Percentiles rank a stretch among this genome's conserved stretches.
These are phyloP conservation scores for Kingdonia uniflora DNA, from an alignment of 164 flowering plant species.

Conservation along the genomic window DNA sequence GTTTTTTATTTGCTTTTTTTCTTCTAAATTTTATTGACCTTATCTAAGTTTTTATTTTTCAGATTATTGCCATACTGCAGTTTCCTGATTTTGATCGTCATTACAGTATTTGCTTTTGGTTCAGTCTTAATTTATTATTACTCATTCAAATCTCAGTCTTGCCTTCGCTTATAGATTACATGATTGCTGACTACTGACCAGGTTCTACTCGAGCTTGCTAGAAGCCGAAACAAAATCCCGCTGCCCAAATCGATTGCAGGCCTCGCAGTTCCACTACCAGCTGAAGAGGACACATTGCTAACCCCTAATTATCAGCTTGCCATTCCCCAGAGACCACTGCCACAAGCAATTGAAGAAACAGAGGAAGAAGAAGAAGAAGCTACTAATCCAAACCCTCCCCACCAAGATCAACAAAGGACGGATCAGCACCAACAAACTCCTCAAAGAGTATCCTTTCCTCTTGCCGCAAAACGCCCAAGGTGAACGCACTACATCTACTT, in stretches of 20 bases:
- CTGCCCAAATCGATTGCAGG: slow-evolving; percentile 62
- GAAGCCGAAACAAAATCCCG: slow-evolving; percentile 63
- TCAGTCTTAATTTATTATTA: too few relatives aligned
- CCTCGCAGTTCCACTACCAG: slow-evolving; percentile 66
- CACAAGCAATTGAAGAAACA: slow-evolving; percentile 44
- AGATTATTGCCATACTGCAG: too few relatives aligned
- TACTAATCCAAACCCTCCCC: slow-evolving; percentile 33
- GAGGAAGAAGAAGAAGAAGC: slow-evolving; percentile 77
- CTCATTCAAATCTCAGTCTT: too few relatives aligned
- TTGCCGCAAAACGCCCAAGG: slow-evolving; percentile 50
- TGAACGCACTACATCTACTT: too few relatives aligned
- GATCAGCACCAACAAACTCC: slow-evolving; percentile 41
- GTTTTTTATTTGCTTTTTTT: too few relatives aligned
- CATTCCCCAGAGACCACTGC: slow-evolving; percentile 47
- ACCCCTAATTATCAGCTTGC: slow-evolving; percentile 86
- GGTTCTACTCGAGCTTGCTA: slow-evolving; percentile 67
- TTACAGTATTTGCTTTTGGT: too few relatives aligned
- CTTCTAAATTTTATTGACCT: too few relatives aligned
- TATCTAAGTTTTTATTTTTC: too few relatives aligned
- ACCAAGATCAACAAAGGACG: too few relatives aligned
- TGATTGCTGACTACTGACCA: slow-evolving; percentile 8
- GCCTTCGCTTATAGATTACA: too few relatives aligned
- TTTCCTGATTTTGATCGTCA: too few relatives aligned
- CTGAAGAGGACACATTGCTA: slow-evolving; percentile 73
- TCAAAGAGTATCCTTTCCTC: slow-evolving; percentile 79